Conservation (phyloP, 2,329 filamentous ascomycete species). For the Pseudomassariella vexata region DNA sequence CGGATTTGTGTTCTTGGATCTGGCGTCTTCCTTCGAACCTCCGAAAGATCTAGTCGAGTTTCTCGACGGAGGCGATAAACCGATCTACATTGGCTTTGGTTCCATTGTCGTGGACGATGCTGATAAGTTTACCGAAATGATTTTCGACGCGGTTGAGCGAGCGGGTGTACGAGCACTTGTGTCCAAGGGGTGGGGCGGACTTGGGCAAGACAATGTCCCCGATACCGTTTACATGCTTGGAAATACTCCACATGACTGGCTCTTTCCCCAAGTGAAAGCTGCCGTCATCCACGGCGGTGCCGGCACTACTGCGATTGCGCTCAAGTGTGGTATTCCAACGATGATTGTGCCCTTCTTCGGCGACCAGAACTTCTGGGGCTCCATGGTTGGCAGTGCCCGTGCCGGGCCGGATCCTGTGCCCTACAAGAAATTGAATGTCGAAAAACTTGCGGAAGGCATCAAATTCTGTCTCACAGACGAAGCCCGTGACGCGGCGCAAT, state of each 20-base stretch:
- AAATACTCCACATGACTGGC: conserved; percentile 72
- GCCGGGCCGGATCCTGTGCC: conserved; percentile 63
- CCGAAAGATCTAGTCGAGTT: conserved; percentile 51
- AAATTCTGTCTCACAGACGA: conserved; percentile 59
- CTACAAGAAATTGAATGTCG: conserved; percentile 59
- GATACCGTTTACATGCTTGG: conserved; percentile 67
- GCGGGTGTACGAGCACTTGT: conserved; percentile 67
- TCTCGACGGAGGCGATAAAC: conserved; percentile 48
- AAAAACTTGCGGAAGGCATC: conserved; percentile 66
- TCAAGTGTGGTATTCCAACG: conserved; percentile 66
- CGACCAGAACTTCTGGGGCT: conserved; percentile 74
- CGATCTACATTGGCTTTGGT: conserved; percentile 72
- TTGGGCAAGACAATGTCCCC: conserved; percentile 54
- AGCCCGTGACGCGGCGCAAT: conserved; percentile 49
- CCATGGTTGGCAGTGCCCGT: conserved; percentile 57
- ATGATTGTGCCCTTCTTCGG: conserved; percentile 78
- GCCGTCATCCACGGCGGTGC: conserved; percentile 75
- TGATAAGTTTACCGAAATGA: conserved; percentile 61
- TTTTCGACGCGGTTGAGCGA: conserved; percentile 61
- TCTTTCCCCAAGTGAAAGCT: conserved; percentile 61
- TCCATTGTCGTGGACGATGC: conserved; percentile 72
- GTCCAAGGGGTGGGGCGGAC: conserved; percentile 69
- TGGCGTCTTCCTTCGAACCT: conserved; percentile 56
- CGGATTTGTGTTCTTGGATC: conserved; percentile 73
- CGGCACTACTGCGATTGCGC: conserved; percentile 67